Percentiles rank a stretch among this genome's conserved stretches.
Evolutionary conservation across 768 basidiomycete species (phyloP).

Genomic region (Amanita molliuscula): DNA sequence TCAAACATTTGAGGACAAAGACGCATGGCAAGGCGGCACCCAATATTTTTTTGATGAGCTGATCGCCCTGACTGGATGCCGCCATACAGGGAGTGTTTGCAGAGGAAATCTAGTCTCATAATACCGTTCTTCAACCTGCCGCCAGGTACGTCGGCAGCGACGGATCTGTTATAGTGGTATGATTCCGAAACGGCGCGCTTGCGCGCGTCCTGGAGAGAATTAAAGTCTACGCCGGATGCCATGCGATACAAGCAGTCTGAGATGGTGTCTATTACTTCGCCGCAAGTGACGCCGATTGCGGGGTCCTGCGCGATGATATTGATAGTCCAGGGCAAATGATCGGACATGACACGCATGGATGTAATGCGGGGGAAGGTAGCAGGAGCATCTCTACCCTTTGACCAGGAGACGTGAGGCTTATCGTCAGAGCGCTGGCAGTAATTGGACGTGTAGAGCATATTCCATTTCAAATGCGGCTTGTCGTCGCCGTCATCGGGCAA

Average conservation of each 20-base stretch:
- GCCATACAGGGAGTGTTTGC: conserved; percentile 48
- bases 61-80: conserved; percentile 45
- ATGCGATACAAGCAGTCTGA: conserved; percentile 39
- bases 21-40: conserved; percentile 45
- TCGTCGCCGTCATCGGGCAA: conserved; percentile 27
- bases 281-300: conserved; percentile 53
- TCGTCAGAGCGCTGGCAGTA: conserved; percentile 58
- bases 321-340: conserved; percentile 46
- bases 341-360: conserved; percentile 41
- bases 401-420: conserved; percentile 50
- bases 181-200: conserved; percentile 36
- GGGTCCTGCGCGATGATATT: conserved; percentile 31
- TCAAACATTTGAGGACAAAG: conserved; percentile 46
- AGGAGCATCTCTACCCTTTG: conserved; percentile 49
- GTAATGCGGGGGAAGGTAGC: conserved; percentile 56
- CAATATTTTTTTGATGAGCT: conserved; percentile 30
- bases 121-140: conserved; percentile 54
- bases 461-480: conserved; percentile 53
- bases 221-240: conserved; percentile 42
- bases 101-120: conserved; percentile 59
- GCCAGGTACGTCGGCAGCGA: conserved; percentile 55
- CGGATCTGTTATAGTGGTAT: conserved; percentile 60
- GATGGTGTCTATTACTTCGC: conserved; percentile 51
- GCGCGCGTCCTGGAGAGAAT: conserved; percentile 22
- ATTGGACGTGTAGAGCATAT: conserved; percentile 58